Evolutionary conservation across 345 rosid genomes (phyloP).

Genomic region (Salix viminalis): DNA sequence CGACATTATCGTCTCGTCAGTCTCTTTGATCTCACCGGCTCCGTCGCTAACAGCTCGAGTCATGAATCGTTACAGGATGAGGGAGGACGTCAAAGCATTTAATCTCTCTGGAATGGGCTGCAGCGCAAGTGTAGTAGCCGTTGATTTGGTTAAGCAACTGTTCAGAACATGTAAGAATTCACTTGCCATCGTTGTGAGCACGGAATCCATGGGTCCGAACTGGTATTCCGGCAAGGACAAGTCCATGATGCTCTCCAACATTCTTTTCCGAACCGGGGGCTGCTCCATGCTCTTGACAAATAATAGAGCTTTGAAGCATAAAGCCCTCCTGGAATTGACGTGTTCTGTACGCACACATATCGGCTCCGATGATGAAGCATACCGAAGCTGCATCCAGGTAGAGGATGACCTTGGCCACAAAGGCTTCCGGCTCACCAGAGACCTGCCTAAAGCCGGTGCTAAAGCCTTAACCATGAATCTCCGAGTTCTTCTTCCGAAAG

Average conservation of each 20-base stretch:
- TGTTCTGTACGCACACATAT: slow-evolving; percentile 33
- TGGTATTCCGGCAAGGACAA: slow-evolving; percentile 29
- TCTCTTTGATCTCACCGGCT: slow-evolving; percentile 17
- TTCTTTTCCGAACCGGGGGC: slow-evolving; percentile 38
- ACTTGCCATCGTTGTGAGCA: slow-evolving; percentile 27
- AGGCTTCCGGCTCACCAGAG: slow-evolving; percentile 26
- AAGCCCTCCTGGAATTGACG: slow-evolving; percentile 22
- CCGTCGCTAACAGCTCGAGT: slow-evolving; percentile 26
- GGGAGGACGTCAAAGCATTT: slow-evolving; percentile 29
- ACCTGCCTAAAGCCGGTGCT: slow-evolving; percentile 17
- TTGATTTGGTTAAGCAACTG: slow-evolving; percentile 22
- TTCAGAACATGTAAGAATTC: slow-evolving; percentile 25
- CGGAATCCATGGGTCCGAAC: slow-evolving; percentile 26
- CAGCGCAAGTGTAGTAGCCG: slow-evolving; percentile 31
- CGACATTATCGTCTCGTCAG: slow-evolving; percentile 24
- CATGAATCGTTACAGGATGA: slow-evolving; percentile 26
- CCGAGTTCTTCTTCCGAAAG: slow-evolving; percentile 14
- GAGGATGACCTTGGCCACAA: slow-evolving; percentile 23
- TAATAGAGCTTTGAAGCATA: slow-evolving; percentile 2
- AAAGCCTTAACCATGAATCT: slow-evolving; percentile 23
- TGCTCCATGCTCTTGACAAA: slow-evolving; percentile 35
- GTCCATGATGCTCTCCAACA: slow-evolving; percentile 39
- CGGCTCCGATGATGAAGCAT: slow-evolving; percentile 25
- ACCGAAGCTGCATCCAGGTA: slow-evolving; percentile 21
- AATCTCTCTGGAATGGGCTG: slow-evolving; percentile 48